Conservation (phyloP, 257 asterid genomes). For the Datura wrightii region DNA sequence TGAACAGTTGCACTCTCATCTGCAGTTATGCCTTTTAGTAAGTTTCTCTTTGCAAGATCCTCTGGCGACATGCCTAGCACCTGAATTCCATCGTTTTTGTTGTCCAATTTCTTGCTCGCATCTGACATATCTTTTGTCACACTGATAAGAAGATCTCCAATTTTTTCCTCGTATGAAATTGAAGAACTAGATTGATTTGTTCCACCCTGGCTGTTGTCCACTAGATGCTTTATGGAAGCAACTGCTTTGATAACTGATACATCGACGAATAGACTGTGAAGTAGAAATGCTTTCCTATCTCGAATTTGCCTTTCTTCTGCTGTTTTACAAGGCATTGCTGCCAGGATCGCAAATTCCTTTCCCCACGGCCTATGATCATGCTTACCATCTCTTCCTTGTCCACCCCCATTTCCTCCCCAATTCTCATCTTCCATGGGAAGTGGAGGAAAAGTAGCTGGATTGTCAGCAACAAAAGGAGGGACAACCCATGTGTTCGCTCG, state of each 20-base stretch:
- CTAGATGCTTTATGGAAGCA: conserved; percentile 72
- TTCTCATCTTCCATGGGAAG: conserved; percentile 86
- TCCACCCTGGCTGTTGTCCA: conserved; percentile 49
- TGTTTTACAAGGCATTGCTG: conserved; percentile 82
- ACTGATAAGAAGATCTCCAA: conserved; percentile 75
- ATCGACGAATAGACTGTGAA: conserved; percentile 90
- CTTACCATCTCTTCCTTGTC: conserved; percentile 79
- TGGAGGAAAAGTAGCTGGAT: conserved; percentile 58
- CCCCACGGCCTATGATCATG: conserved; percentile 93
- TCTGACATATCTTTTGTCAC: conserved; percentile 72
- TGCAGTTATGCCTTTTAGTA: conserved; percentile 93
- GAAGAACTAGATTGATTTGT: conserved; percentile 51
- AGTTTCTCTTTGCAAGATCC: conserved; percentile 73
- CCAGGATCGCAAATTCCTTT: conserved; percentile 77
- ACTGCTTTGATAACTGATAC: conserved; percentile 84
- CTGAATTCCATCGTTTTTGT: conserved; percentile 57
- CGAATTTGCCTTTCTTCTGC: conserved; percentile 94
- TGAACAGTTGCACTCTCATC: conserved; percentile 90
- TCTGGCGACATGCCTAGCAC: conserved; percentile 46
- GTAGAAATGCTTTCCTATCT: conserved; percentile 95
- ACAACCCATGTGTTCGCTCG: conserved; percentile 98
- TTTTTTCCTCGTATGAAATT: conserved; percentile 58
- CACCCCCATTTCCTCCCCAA: conserved; percentile 99
- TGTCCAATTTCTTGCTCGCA: conserved; percentile 61
- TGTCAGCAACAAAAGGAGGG: conserved; percentile 72